phyloP scores from a whole-genome alignment of 2,329 filamentous ascomycete species.

The Pezicula neosporulosa region DNA sequence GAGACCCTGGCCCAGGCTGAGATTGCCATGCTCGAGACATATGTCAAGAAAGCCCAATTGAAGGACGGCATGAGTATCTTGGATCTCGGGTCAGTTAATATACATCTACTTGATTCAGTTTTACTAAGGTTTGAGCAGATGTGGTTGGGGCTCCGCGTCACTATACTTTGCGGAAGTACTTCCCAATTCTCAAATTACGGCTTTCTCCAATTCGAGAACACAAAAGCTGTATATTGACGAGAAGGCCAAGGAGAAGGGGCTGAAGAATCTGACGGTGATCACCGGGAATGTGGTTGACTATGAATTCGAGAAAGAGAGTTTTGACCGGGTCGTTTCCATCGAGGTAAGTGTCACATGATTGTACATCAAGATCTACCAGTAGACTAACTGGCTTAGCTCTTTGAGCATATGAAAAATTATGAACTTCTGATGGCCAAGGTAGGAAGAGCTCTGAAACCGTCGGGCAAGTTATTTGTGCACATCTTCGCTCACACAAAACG shows the following conservation, averaged over 20 bases:
- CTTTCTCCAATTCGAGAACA: slow-evolving; percentile 66
- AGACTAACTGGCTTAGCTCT: slow-evolving; percentile 44
- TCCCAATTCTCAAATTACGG: slow-evolving; percentile 58
- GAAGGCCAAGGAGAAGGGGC: slow-evolving; percentile 49
- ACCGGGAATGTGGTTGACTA: slow-evolving; percentile 66
- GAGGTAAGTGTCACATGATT: slow-evolving; percentile 36
- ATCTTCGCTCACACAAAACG: slow-evolving; percentile 64
- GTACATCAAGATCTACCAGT: not conserved
- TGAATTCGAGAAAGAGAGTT: slow-evolving; percentile 54
- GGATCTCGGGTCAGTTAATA: slow-evolving; percentile 19
- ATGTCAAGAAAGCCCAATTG: slow-evolving; percentile 52
- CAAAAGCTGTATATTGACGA: slow-evolving; percentile 66
- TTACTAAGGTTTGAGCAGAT: slow-evolving; percentile 36
- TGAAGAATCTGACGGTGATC: slow-evolving; percentile 59
- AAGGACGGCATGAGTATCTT: slow-evolving; percentile 30
- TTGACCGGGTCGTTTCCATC: slow-evolving; percentile 65
- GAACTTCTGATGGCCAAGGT: slow-evolving; percentile 64
- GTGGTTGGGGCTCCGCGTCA: slow-evolving; percentile 65
- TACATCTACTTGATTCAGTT: not conserved
- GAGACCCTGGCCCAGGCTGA: slow-evolving; percentile 66
- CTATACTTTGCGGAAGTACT: slow-evolving; percentile 64
- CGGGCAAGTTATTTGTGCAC: slow-evolving; percentile 67
- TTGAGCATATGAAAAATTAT: slow-evolving; percentile 78
- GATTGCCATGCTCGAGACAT: slow-evolving; percentile 60
- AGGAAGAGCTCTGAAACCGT: slow-evolving; percentile 52